These are phyloP conservation scores for Colletotrichum tropicicola DNA, from an alignment of 2,329 filamentous ascomycete species.

Conservation along the genomic window DNA sequence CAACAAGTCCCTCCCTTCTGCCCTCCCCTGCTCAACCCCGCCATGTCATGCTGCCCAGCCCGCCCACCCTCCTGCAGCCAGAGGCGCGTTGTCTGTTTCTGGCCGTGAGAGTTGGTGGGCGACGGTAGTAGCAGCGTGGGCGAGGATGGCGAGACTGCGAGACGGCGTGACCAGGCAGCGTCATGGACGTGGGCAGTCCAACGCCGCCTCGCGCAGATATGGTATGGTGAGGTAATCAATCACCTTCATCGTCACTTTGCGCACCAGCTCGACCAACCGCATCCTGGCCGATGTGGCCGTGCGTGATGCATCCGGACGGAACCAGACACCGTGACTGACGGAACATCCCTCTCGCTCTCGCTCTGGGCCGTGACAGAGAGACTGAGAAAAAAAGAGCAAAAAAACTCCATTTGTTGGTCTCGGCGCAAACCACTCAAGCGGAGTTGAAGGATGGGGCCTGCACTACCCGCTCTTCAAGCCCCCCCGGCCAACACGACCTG, in stretches of 20 bases:
- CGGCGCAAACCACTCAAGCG: constrained; percentile 17
- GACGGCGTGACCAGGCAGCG: not conserved
- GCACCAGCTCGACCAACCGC: constrained; percentile 9
- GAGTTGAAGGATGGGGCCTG: constrained; percentile 1
- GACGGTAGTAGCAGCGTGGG: not conserved
- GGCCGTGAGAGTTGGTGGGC: not conserved
- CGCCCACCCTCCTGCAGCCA: constrained; percentile 14
- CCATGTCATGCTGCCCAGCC: constrained; percentile 27
- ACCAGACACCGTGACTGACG: not conserved
- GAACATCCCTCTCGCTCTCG: not conserved
- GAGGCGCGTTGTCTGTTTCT: not conserved
- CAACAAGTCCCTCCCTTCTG: not conserved
- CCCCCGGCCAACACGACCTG: constrained; percentile 18
- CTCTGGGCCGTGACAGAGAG: not conserved
- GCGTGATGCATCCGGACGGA: constrained; percentile 13
- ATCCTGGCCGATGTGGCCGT: constrained; percentile 12
- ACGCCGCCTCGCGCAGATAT: not conserved
- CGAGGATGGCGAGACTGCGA: not conserved
- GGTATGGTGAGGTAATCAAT: not conserved
- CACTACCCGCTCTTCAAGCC: not conserved
- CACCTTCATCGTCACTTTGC: not conserved
- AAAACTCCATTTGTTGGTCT: not conserved
- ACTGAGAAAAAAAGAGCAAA: not conserved
- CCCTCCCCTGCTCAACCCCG: constrained; percentile 22
- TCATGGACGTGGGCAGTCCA: not conserved